These are phyloP conservation scores for Ophiosphaerella korrae DNA, from an alignment of 2,329 filamentous ascomycete species.

Conservation along the genomic window DNA sequence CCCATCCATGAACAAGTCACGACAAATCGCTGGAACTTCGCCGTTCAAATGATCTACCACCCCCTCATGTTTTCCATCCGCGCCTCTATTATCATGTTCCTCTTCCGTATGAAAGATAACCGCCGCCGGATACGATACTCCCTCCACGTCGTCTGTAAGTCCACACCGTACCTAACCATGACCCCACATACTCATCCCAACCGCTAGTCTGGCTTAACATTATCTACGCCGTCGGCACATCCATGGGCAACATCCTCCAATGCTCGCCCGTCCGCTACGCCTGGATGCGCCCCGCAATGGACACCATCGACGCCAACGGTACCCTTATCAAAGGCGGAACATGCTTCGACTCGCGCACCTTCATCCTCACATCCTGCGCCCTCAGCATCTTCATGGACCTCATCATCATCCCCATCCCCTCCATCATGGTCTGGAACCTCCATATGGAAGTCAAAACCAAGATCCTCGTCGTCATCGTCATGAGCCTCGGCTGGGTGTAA, in stretches of 20 bases:
- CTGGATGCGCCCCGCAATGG: slow-evolving; percentile 38
- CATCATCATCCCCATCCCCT: slow-evolving; percentile 49
- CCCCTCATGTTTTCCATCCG: slow-evolving; percentile 45
- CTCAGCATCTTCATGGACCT: slow-evolving; percentile 48
- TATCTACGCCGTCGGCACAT: slow-evolving; percentile 39
- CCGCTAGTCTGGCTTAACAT: slow-evolving; percentile 42
- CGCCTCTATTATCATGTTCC: slow-evolving; percentile 46
- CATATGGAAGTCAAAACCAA: slow-evolving; percentile 49
- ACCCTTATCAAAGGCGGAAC: slow-evolving; percentile 32
- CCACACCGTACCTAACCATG: background rate
- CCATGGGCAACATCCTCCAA: slow-evolving; percentile 44
- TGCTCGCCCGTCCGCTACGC: slow-evolving; percentile 40
- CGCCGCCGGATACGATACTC: slow-evolving; percentile 35
- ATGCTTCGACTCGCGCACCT: slow-evolving; percentile 42
- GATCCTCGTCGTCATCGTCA: slow-evolving; percentile 36
- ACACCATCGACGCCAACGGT: slow-evolving; percentile 33
- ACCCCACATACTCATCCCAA: background rate
- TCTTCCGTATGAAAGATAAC: slow-evolving; percentile 44
- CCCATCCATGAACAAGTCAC: slow-evolving; percentile 33
- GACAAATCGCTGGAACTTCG: slow-evolving; percentile 40
- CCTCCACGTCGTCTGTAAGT: slow-evolving; percentile 37
- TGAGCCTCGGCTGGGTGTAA: slow-evolving; percentile 45
- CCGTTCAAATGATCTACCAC: slow-evolving; percentile 47
- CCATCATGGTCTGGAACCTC: slow-evolving; percentile 51
- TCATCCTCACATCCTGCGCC: slow-evolving; percentile 41